These are phyloP conservation scores for Xylaria bambusicola DNA, from an alignment of 495 filamentous ascomycete genomes.

Conservation along the genomic window DNA sequence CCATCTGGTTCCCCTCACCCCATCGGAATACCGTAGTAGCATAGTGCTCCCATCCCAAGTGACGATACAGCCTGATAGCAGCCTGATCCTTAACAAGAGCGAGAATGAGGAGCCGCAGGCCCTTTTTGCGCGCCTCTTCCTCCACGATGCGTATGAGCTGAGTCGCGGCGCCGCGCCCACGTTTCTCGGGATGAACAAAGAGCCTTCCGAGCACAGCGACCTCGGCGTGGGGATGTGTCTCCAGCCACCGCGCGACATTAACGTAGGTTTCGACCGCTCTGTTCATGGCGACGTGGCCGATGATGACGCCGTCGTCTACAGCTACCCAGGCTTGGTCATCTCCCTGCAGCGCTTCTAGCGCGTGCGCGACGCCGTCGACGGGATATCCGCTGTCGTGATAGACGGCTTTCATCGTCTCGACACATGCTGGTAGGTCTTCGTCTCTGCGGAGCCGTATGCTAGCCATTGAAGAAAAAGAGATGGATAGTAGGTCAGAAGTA, in stretches of 20 bases:
- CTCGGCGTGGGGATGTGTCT: conserved; percentile 11
- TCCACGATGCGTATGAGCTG: conserved; percentile 16
- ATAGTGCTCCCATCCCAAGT: conserved; percentile 21
- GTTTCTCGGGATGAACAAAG: conserved; percentile 22
- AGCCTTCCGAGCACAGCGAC: conserved; percentile 18
- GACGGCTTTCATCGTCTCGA: conserved; percentile 17
- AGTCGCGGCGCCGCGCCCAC: conserved; percentile 15
- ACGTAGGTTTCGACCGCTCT: background rate
- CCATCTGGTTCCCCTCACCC: conserved; percentile 21
- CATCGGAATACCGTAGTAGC: conserved; percentile 16
- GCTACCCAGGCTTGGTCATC: conserved; percentile 89
- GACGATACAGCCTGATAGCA: conserved; percentile 23
- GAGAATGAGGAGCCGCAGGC: conserved; percentile 17
- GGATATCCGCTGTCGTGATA: conserved; percentile 21
- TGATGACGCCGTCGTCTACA: conserved; percentile 73
- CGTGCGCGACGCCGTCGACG: conserved; percentile 16
- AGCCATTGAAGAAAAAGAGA: background rate
- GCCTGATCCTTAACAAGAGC: conserved; percentile 22
- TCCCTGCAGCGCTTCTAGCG: conserved; percentile 52
- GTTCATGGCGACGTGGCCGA: conserved; percentile 20
- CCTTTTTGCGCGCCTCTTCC: conserved; percentile 11
- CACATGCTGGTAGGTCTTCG: conserved; percentile 11
- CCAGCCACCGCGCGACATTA: conserved; percentile 21
- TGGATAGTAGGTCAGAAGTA: no score
- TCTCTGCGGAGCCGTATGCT: conserved; percentile 18